Evolutionary conservation across 805 yeast species (phyloP).

Genomic region (Candida parachauliodes): DNA sequence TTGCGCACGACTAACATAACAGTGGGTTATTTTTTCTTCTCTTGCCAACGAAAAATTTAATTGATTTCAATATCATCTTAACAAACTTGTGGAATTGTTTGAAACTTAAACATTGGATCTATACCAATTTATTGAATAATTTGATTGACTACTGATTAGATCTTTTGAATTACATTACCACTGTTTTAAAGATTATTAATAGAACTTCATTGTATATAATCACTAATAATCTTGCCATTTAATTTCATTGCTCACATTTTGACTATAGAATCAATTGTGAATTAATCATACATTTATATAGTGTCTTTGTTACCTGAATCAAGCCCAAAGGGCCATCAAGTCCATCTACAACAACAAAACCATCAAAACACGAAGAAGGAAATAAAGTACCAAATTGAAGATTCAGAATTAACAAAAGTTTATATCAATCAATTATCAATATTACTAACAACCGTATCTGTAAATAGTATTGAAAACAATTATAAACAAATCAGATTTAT

Average conservation of each 20-base stretch:
- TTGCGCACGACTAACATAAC: slow-evolving; percentile 1
- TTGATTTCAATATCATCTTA: no score
- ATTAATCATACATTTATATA: slow-evolving; percentile 13
- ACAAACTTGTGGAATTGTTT: no score
- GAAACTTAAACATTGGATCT: no score
- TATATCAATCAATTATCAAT: slow-evolving; percentile 52
- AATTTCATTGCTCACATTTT: no score
- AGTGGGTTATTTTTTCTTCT: not conserved
- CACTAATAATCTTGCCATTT: slow-evolving; percentile 1
- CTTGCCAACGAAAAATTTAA: not conserved
- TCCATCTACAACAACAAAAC: slow-evolving; percentile 7
- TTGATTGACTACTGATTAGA: slow-evolving; percentile 40
- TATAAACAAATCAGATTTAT: slow-evolving; percentile 47
- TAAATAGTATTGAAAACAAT: slow-evolving; percentile 36
- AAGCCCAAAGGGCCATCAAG: slow-evolving; percentile 40
- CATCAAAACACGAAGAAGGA: not conserved
- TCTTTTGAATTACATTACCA: slow-evolving; percentile 14
- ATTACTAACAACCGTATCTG: slow-evolving; percentile 42
- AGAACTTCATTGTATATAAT: not conserved
- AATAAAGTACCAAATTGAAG: slow-evolving; percentile 9
- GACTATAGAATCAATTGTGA: slow-evolving; percentile 4
- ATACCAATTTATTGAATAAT: no score
- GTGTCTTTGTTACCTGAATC: slow-evolving; percentile 30
- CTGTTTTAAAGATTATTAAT: not conserved
- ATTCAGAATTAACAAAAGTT: slow-evolving; percentile 33